Evolutionary conservation across 2,329 filamentous ascomycete species (phyloP).

Genomic region (Pseudomassariella vexata): DNA sequence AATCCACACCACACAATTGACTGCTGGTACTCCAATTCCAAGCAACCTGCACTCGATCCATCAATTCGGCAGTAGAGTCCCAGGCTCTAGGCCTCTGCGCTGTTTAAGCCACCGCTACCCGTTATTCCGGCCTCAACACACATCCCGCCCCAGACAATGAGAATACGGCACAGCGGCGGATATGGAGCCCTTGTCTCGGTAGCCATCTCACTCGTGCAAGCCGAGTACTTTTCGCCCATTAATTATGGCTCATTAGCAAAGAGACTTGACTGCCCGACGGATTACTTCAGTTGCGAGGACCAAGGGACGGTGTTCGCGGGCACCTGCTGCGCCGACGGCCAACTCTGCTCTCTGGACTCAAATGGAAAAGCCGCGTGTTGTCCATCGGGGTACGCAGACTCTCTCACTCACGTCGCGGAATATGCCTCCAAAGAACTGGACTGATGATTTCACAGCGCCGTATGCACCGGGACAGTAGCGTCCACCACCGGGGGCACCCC

Average conservation of each 20-base stretch:
- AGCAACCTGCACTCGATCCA: too few species aligned
- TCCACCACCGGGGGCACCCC: constrained; percentile 28
- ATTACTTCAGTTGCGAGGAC: constrained; percentile 45
- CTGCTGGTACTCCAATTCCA: too few species aligned
- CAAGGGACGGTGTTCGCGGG: constrained; percentile 39
- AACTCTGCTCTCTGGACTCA: constrained; percentile 43
- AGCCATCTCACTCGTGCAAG: background rate
- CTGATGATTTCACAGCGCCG: constrained; percentile 30
- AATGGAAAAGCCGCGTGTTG: constrained; percentile 48
- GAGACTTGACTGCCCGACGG: constrained; percentile 34
- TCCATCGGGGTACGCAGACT: constrained; percentile 38
- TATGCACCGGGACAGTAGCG: constrained; percentile 51
- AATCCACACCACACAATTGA: too few species aligned
- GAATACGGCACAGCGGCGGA: background rate
- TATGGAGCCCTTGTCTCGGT: background rate
- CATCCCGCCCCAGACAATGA: background rate
- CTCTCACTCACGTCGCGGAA: background rate
- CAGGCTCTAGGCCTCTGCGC: too few species aligned
- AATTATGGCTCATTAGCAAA: constrained; percentile 18
- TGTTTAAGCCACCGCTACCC: background rate
- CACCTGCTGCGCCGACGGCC: constrained; percentile 46
- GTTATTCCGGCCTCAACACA: background rate
- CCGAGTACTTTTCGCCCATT: constrained; percentile 10
- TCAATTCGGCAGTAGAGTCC: too few species aligned
- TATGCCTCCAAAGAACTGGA: background rate